phyloP scores from a whole-genome alignment of 1,284 basidiomycete genomes.

The Paramarasmius palmivorus region DNA sequence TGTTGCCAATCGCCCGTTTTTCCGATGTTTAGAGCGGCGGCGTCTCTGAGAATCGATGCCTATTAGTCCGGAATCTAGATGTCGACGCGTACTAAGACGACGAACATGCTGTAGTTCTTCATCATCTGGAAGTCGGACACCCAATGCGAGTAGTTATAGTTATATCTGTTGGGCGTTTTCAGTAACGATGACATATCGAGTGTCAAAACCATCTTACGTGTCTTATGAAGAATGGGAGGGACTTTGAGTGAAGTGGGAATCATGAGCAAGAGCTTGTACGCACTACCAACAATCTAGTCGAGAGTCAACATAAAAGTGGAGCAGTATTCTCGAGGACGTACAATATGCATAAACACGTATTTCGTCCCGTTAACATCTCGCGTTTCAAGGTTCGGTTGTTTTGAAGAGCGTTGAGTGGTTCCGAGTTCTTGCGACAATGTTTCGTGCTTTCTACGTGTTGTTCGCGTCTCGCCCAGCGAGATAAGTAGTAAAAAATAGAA shows the following conservation, averaged over 20 bases:
- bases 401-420: no score
- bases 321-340: constrained; percentile 22
- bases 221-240: constrained; percentile 26
- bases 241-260: constrained; percentile 1
- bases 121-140: background rate
- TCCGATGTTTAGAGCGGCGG: constrained; percentile 45
- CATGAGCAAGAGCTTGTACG: constrained; percentile 18
- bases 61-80: background rate
- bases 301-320: background rate
- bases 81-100: background rate
- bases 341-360: constrained; percentile 51
- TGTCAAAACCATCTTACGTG: constrained; percentile 31
- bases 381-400: background rate
- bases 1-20: constrained; percentile 34
- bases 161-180: background rate
- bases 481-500: no score
- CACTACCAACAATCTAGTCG: constrained; percentile 45
- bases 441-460: no score
- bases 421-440: no score
- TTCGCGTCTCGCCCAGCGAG: no score
- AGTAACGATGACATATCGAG: background rate
- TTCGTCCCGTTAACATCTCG: constrained; percentile 26
- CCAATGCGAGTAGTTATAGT: background rate
- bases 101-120: background rate
- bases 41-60: constrained; percentile 35